These are phyloP conservation scores for Heliamphora exappendiculata DNA, from an alignment of 148 eudicot species.

Conservation along the genomic window DNA sequence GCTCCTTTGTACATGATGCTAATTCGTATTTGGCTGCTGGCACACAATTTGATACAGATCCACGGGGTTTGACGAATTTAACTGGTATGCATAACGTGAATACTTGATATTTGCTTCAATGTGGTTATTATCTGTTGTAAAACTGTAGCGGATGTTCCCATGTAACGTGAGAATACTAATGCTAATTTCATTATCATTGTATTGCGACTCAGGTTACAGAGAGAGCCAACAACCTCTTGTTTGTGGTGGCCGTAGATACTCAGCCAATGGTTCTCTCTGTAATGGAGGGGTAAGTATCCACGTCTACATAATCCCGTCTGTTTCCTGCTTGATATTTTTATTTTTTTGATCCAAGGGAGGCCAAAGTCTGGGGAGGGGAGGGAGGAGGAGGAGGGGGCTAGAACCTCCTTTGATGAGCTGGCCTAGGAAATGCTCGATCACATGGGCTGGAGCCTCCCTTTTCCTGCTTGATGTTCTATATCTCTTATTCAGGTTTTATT, in stretches of 20 bases:
- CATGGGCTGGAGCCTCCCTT: background rate
- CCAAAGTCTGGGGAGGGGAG: no score
- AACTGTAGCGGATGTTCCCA: background rate
- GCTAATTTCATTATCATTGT: constrained; percentile 1
- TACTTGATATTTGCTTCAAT: background rate
- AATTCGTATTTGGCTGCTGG: constrained; percentile 21
- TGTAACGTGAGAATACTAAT: background rate
- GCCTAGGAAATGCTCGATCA: no score
- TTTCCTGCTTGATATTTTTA: background rate
- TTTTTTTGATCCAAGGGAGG: no score
- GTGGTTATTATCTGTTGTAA: background rate
- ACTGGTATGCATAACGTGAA: constrained; percentile 25
- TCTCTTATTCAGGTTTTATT: background rate
- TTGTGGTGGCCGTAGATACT: constrained; percentile 11
- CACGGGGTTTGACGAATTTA: constrained; percentile 18
- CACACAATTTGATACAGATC: constrained; percentile 17
- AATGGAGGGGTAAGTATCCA: constrained; percentile 38
- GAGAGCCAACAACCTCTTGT: constrained; percentile 18
- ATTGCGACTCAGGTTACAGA: constrained; percentile 27
- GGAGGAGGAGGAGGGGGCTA: no score
- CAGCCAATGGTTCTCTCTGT: constrained; percentile 18
- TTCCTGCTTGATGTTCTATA: background rate
- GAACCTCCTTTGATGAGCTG: no score
- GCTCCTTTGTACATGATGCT: constrained; percentile 18
- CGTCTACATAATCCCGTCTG: background rate